These are phyloP conservation scores for Aspergillus ellipticus DNA, from an alignment of 495 filamentous ascomycete genomes.

Conservation along the genomic window DNA sequence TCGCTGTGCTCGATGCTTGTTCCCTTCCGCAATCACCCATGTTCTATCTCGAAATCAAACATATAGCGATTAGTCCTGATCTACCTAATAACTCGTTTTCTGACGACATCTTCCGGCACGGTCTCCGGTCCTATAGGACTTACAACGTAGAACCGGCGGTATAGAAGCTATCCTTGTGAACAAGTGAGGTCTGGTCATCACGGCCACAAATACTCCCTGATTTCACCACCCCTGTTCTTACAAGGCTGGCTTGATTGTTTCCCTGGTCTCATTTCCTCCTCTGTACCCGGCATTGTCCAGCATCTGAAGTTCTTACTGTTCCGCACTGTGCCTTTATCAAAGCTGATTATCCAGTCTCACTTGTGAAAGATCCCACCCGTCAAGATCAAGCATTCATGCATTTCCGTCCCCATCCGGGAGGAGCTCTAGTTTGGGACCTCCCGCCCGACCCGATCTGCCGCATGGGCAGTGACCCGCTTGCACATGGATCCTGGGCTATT, in stretches of 20 bases:
- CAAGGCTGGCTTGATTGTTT: too few relatives aligned
- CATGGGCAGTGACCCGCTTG: not conserved
- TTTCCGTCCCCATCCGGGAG: too few relatives aligned
- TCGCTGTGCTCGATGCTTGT: conserved; percentile 10
- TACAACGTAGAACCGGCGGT: not conserved
- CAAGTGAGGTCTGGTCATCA: not conserved
- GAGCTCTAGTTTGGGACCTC: too few relatives aligned
- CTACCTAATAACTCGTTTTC: not conserved
- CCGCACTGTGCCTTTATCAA: too few relatives aligned
- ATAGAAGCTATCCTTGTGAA: not conserved
- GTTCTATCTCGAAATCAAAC: not conserved
- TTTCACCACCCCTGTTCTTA: too few relatives aligned
- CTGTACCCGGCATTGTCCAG: too few relatives aligned
- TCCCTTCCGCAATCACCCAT: conserved; percentile 14
- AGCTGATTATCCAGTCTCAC: too few relatives aligned
- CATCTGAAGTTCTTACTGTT: too few relatives aligned
- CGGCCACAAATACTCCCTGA: not conserved
- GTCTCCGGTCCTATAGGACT: not conserved
- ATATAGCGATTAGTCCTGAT: not conserved
- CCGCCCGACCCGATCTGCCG: too few relatives aligned
- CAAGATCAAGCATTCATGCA: too few relatives aligned
- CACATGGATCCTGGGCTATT: not conserved
- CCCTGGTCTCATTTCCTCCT: too few relatives aligned
- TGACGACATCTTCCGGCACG: not conserved
- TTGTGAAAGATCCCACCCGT: too few relatives aligned